These are phyloP conservation scores for Naganishia randhawae DNA, from an alignment of 768 basidiomycete species.

Conservation along the genomic window DNA sequence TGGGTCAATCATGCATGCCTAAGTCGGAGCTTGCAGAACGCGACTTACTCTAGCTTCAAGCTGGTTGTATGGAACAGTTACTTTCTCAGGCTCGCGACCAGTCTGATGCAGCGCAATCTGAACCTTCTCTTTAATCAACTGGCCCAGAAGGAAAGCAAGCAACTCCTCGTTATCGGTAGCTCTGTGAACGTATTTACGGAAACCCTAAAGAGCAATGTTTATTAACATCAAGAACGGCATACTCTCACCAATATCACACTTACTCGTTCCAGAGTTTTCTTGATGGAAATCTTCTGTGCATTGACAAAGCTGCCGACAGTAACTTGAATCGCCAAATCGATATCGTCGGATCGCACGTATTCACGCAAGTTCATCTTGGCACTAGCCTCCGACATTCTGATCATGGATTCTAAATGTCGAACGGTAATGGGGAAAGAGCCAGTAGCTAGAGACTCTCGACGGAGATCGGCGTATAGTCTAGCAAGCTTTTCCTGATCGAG, in stretches of 20 bases:
- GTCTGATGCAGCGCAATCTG: constrained; percentile 63
- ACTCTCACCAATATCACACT: constrained; percentile 41
- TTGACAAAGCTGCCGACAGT: constrained; percentile 91
- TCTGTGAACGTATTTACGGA: constrained; percentile 95
- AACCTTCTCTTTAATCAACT: constrained; percentile 86
- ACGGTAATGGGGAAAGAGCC: constrained; percentile 99
- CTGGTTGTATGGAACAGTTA: constrained; percentile 72
- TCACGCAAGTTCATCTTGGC: constrained; percentile 98
- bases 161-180: constrained; percentile 94
- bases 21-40: neutral
- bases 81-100: constrained; percentile 71
- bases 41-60: constrained; percentile 76
- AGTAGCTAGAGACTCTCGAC: constrained; percentile 91
- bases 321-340: constrained; percentile 94
- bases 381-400: constrained; percentile 96
- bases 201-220: constrained; percentile 60
- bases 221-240: neutral
- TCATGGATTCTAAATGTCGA: constrained; percentile 97
- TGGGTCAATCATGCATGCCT: neutral
- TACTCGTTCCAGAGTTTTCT: constrained; percentile 93
- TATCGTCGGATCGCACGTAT: constrained; percentile 91
- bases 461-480: constrained; percentile 87
- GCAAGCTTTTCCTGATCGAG: constrained; percentile 93
- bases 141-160: constrained; percentile 87
- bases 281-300: constrained; percentile 97